phyloP scores from a whole-genome alignment of 78 protist species.

The Trichosphaerium sp. region DNA sequence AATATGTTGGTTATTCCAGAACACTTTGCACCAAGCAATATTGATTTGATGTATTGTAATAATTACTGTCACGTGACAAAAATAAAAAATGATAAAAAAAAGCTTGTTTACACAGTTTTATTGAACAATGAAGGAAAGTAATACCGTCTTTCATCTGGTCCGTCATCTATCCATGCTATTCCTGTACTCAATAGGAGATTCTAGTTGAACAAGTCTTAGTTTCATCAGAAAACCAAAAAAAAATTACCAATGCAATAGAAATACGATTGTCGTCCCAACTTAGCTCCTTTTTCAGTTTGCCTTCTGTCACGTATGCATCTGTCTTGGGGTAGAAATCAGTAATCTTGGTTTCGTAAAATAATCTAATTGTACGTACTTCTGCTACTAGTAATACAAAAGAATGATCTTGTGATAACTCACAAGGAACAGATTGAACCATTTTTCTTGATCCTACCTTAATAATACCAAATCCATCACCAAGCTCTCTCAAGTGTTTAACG shows the following conservation, averaged over 20 bases:
- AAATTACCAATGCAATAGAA: not conserved
- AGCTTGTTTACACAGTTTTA: no score
- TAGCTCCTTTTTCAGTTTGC: not conserved
- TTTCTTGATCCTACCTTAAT: slow-evolving; percentile 14
- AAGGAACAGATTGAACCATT: slow-evolving; percentile 74
- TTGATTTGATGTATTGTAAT: no score
- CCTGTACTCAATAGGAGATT: slow-evolving; percentile 29
- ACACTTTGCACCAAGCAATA: no score
- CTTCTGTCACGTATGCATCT: not conserved
- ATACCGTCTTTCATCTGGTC: not conserved
- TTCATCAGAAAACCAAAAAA: not conserved
- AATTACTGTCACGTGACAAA: no score
- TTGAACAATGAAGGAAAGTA: not conserved
- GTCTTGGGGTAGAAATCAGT: slow-evolving; percentile 14
- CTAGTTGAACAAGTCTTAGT: not conserved
- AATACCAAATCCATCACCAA: slow-evolving; percentile 55
- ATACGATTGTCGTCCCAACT: not conserved
- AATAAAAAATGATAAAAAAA: no score
- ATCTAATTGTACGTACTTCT: slow-evolving; percentile 6
- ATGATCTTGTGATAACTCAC: slow-evolving; percentile 69
- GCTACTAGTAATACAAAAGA: slow-evolving; percentile 26
- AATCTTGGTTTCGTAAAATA: slow-evolving; percentile 11
- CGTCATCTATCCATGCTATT: slow-evolving; percentile 45
- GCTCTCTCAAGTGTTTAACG: slow-evolving; percentile 38
- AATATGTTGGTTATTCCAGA: no score